These are phyloP conservation scores for Lachancea cidri DNA, from an alignment of 805 yeast genomes.

Conservation along the genomic window DNA sequence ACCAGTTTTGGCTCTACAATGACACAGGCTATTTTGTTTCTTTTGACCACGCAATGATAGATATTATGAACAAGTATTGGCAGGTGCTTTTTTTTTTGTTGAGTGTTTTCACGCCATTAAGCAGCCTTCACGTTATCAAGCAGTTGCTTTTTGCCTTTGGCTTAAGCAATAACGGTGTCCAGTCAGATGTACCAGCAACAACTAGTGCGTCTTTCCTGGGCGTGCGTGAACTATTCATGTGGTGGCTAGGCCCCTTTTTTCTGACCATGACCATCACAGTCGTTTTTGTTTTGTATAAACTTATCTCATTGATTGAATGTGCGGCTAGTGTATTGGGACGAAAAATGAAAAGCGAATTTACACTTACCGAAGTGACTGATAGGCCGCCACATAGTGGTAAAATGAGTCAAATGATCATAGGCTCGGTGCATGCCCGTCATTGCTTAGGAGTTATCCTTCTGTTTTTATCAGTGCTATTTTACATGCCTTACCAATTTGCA, in stretches of 20 bases:
- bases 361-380: too few species aligned
- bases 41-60: conserved; percentile 42
- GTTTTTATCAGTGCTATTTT: conserved; percentile 47
- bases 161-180: conserved; percentile 48
- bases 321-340: neutral
- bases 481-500: conserved; percentile 79
- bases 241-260: conserved; percentile 57
- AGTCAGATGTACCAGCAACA: too few species aligned
- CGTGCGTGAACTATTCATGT: conserved; percentile 48
- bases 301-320: conserved; percentile 6
- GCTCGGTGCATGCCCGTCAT: conserved; percentile 18
- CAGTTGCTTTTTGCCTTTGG: conserved; percentile 41
- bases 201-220: conserved; percentile 68
- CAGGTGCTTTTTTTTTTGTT: conserved; percentile 22
- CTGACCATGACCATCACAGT: conserved; percentile 25
- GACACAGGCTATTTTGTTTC: conserved; percentile 37
- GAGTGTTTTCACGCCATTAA: conserved; percentile 31
- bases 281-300: conserved; percentile 5
- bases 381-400: too few species aligned
- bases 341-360: too few species aligned
- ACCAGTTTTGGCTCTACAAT: conserved; percentile 49
- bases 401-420: too few species aligned
- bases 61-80: conserved; percentile 31
- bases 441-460: conserved; percentile 35
- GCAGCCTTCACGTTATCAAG: conserved; percentile 34